Evolutionary conservation across 495 filamentous ascomycete species (phyloP), one percentile per base, ranked within the genome.

Genomic region (Penicillium daleae): DNA sequence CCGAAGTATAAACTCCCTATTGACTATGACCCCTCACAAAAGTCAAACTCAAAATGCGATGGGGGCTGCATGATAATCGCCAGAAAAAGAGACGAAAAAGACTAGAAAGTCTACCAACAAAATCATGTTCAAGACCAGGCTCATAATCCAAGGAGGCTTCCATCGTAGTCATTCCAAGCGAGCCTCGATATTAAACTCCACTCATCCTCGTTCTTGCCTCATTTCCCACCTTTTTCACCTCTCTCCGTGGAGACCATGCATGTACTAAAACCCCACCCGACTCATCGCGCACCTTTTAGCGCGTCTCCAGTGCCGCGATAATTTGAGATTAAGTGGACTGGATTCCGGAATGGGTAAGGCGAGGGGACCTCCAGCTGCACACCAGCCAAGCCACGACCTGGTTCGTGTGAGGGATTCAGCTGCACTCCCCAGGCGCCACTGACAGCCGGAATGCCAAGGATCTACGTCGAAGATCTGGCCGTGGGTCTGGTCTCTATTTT

Each of bases 341-440:
- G 15, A 12, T 35, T 2, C 21, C 31, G 0, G 2, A 54, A 54
- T 4, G 51, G 51, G 10, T 2, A 54, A 32, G 21, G 12, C 24
- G 12, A 33, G 32, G 29, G 29, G 4, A 53, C 50, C 46, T 62
- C 59, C 66, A 68, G 66, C 66, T 62, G 35, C n/a, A 22, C 55
- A 57, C 44, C 33, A 56, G 27, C 60, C 66, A 65, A 56, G 66
- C 66, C 66, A 68, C 61, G 54, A 57, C 58, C 32, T 33, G 1
- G 27, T 27, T 44, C n/a, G 55, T 44, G 35, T 39, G 40, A 42
- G 37, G 54, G 56, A 68, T 77, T 77, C 75, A 77, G 75, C 75
- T 77, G 70, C 57, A 58, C 57, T 61, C 62, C 32, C 48, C 61
- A 64, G 59, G 68, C 75, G 75, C 75, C 75, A 77, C 74, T 59